Evolutionary conservation across 257 asterid species (phyloP).

Genomic region (Ehretia macrophylla): DNA sequence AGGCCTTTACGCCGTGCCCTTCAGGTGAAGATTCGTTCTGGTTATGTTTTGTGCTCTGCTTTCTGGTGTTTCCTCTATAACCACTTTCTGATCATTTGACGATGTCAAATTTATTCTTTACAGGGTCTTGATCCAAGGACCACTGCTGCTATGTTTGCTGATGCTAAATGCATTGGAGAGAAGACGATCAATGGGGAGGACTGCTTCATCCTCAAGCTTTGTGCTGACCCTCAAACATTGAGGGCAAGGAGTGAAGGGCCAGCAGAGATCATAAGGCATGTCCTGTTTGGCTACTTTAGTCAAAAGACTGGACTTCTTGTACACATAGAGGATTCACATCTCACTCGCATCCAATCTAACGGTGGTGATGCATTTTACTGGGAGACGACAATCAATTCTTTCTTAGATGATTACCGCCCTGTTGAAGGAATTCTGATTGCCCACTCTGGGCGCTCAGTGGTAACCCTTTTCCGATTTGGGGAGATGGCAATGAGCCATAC

Average conservation of each 20-base stretch:
- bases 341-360: conserved; percentile 17
- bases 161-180: conserved; percentile 19
- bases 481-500: conserved; percentile 19
- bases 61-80: neutral
- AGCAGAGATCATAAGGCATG: conserved; percentile 19
- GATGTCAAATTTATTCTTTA: neutral
- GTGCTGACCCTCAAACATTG: conserved; percentile 12
- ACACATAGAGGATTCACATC: conserved; percentile 21
- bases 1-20: conserved; percentile 20
- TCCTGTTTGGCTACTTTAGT: conserved; percentile 15
- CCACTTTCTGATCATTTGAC: neutral
- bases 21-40: conserved; percentile 6
- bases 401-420: conserved; percentile 15
- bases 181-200: conserved; percentile 20
- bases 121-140: conserved; percentile 26
- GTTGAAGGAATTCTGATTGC: conserved; percentile 23
- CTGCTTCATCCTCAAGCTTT: conserved; percentile 18
- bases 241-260: conserved; percentile 20
- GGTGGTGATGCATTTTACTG: conserved; percentile 16
- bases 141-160: conserved; percentile 17
- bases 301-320: conserved; percentile 20
- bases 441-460: conserved; percentile 17
- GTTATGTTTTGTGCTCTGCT: neutral
- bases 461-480: conserved; percentile 15
- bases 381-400: conserved; percentile 17